Percentiles rank a stretch among this genome's conserved stretches.
phyloP scores from a whole-genome alignment of 2,329 filamentous ascomycete genomes.

The Sclerotinia sclerotiorum region DNA sequence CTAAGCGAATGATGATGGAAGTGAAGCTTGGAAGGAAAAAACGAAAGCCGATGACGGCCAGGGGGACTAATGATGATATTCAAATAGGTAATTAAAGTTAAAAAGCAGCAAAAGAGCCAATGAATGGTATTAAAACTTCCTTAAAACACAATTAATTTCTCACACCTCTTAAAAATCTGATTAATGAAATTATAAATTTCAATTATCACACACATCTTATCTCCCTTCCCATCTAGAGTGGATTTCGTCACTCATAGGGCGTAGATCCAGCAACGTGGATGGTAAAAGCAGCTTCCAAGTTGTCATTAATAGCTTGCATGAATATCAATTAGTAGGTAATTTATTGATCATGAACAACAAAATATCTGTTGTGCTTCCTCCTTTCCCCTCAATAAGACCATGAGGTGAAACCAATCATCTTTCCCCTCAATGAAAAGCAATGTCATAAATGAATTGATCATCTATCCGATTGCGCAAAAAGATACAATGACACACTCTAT shows the following conservation, averaged over 20 bases:
- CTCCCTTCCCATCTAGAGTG: neutral
- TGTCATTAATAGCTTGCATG: neutral
- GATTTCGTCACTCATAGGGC: neutral
- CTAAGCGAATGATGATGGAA: constrained; percentile 1
- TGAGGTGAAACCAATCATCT: neutral
- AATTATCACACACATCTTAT: neutral
- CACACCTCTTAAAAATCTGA: neutral
- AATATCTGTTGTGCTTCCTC: neutral
- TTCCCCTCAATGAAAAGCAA: too few species aligned
- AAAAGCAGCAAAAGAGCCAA: neutral
- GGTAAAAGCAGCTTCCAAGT: neutral
- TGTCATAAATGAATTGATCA: neutral
- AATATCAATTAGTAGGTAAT: neutral
- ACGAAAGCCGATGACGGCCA: constrained; percentile 13
- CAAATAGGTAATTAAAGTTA: neutral
- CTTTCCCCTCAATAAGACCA: neutral
- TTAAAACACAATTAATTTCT: constrained; percentile 10
- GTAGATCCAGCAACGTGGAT: neutral
- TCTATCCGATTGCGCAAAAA: neutral
- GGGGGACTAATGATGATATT: neutral
- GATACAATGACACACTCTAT: neutral
- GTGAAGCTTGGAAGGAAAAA: neutral
- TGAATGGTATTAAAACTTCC: neutral
- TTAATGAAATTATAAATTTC: neutral
- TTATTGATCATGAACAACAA: neutral